A percentile compares a stretch with the other conserved stretches of the same genome.
These are phyloP conservation scores for Salix udensis DNA, from an alignment of 345 rosid genomes.

Conservation along the genomic window DNA sequence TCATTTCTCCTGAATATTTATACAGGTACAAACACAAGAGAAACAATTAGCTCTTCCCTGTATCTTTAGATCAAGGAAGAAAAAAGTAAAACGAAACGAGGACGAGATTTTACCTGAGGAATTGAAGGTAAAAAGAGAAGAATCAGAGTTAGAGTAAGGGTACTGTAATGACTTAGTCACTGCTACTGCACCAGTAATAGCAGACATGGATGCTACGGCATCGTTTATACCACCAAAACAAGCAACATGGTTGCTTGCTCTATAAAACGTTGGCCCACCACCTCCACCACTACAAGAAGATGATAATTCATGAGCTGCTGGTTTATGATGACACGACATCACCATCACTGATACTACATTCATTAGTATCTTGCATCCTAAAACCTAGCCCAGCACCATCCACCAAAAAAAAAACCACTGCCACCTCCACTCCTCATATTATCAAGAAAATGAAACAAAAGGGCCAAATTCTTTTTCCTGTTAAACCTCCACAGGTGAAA, in stretches of 20 bases:
- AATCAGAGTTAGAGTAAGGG: constrained; percentile 1
- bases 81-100: constrained; percentile 9
- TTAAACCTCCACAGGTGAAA: background rate
- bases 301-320: constrained; percentile 5
- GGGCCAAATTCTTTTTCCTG: background rate
- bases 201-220: constrained; percentile 29
- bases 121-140: constrained; percentile 25
- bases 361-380: constrained; percentile 31
- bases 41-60: background rate
- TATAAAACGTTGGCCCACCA: constrained; percentile 34
- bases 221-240: constrained; percentile 38
- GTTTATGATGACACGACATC: constrained; percentile 26
- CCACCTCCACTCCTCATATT: constrained; percentile 24
- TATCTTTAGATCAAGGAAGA: background rate
- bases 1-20: constrained; percentile 38
- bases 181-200: constrained; percentile 14
- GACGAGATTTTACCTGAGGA: constrained; percentile 36
- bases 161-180: constrained; percentile 26
- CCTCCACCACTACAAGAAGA: constrained; percentile 12
- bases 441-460: background rate
- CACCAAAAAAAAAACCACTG: constrained; percentile 15
- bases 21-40: background rate
- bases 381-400: constrained; percentile 45
- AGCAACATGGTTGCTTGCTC: constrained; percentile 39
- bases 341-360: constrained; percentile 17